A percentile compares a stretch with the other conserved stretches of the same genome.
Conservation (phyloP, 176 grass and related monocot species). For the Lolium multiflorum region DNA sequence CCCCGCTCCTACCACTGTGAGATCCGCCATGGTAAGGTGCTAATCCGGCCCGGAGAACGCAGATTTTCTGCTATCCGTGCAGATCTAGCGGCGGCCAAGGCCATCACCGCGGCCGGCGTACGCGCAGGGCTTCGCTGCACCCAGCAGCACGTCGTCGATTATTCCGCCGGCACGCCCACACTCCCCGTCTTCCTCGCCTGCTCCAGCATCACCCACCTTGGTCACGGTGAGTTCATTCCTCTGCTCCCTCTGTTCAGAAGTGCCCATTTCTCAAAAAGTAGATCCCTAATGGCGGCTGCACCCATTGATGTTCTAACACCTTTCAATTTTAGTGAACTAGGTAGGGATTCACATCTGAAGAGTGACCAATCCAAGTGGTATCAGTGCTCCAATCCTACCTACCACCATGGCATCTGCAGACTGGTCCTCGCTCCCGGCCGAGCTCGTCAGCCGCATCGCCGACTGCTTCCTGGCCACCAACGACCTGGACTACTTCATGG, state of each 20-base stretch:
- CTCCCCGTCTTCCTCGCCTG: constrained; percentile 73
- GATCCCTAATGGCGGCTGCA: not conserved
- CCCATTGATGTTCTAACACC: not conserved
- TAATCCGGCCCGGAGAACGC: too few species aligned
- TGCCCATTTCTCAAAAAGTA: not conserved
- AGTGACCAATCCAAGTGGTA: not conserved
- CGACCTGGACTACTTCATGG: constrained; percentile 16
- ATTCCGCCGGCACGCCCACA: too few species aligned
- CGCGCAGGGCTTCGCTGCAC: not conserved
- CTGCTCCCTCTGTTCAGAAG: not conserved
- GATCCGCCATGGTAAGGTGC: not conserved
- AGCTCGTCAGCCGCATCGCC: not conserved
- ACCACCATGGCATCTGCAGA: not conserved
- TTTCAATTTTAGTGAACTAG: too few species aligned
- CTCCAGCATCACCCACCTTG: constrained; percentile 58
- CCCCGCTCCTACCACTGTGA: not conserved
- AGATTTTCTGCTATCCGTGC: not conserved
- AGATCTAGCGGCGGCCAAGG: not conserved
- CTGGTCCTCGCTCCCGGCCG: not conserved
- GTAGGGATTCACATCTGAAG: not conserved
- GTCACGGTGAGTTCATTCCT: constrained; percentile 30
- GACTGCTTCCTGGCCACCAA: not conserved
- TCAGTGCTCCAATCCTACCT: not conserved
- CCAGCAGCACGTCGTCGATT: too few species aligned
- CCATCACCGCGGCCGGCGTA: not conserved